A percentile compares a stretch with the other conserved stretches of the same genome.
phyloP scores from a whole-genome alignment of 148 eudicot genomes.

The Hydrangea macrophylla region DNA sequence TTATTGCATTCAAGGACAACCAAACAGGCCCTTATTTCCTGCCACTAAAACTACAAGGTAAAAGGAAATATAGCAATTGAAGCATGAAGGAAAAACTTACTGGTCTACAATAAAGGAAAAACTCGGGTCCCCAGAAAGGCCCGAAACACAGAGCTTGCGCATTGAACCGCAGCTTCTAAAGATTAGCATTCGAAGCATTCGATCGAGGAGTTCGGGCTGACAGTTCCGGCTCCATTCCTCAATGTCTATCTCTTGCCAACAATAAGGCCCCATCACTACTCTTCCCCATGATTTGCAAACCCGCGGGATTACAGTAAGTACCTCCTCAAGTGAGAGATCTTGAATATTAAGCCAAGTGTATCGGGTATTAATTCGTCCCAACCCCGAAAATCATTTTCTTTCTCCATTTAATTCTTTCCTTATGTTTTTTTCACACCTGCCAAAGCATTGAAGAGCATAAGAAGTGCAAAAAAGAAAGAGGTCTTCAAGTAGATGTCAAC shows the following conservation, averaged over 20 bases:
- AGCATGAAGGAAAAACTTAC: conserved; percentile 36
- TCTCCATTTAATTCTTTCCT: conserved; percentile 42
- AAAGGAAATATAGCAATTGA: not conserved
- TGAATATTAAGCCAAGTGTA: conserved; percentile 68
- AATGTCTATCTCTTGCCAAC: conserved; percentile 85
- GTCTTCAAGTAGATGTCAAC: not conserved
- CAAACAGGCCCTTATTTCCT: not conserved
- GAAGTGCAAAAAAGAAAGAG: not conserved
- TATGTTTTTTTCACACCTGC: too few relatives aligned
- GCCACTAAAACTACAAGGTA: not conserved
- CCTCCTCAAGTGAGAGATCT: conserved; percentile 59
- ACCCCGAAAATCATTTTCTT: conserved; percentile 26
- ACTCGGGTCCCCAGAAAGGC: conserved; percentile 36
- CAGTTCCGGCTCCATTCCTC: conserved; percentile 68
- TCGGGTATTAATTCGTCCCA: conserved; percentile 79
- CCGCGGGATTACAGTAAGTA: conserved; percentile 55
- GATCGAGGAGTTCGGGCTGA: conserved; percentile 48
- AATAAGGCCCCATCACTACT: conserved; percentile 73
- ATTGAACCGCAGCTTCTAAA: conserved; percentile 62
- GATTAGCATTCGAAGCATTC: conserved; percentile 60
- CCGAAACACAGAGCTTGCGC: conserved; percentile 57
- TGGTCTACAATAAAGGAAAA: conserved; percentile 62
- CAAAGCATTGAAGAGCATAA: not conserved
- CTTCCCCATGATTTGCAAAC: conserved; percentile 75
- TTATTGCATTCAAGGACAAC: not conserved